Evolutionary conservation across 1,284 basidiomycete species (phyloP).

Genomic region (Leucoagaricus sp.): DNA sequence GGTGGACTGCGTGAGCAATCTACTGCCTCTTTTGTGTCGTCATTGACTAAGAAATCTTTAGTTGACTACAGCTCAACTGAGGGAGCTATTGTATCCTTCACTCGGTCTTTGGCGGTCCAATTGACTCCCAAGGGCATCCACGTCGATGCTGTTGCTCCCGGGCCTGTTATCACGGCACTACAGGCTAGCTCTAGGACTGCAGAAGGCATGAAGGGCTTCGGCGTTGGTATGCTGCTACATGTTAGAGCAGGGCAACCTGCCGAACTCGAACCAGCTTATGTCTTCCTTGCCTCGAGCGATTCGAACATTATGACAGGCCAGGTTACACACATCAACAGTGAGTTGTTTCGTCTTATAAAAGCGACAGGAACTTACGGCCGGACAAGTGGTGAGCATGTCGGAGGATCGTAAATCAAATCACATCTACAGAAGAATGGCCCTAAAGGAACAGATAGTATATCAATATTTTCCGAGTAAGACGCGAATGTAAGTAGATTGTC

Average conservation of each 20-base stretch:
- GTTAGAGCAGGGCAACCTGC: conserved; percentile 56
- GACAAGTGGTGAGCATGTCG: conserved; percentile 11
- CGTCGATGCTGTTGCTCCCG: conserved; percentile 57
- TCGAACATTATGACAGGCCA: conserved; percentile 39
- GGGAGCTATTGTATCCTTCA: conserved; percentile 58
- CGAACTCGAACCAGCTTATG: conserved; percentile 54
- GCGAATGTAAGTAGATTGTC: too few species aligned
- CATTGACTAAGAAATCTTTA: conserved; percentile 1
- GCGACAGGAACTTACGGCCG: not conserved
- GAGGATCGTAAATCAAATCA: conserved; percentile 14
- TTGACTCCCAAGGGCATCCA: conserved; percentile 60
- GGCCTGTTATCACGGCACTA: conserved; percentile 54
- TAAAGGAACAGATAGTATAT: too few species aligned
- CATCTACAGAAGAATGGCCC: too few species aligned
- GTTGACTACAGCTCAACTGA: conserved; percentile 63
- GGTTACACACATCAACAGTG: conserved; percentile 36
- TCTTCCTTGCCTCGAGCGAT: conserved; percentile 44
- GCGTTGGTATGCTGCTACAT: conserved; percentile 47
- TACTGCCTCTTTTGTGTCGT: not conserved
- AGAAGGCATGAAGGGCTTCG: conserved; percentile 53
- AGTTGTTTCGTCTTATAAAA: conserved; percentile 13
- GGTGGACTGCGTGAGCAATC: conserved; percentile 27
- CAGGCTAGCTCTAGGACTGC: conserved; percentile 52
- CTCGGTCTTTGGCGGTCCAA: conserved; percentile 54
- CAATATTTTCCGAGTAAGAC: too few species aligned